Base-by-base conservation (phyloP, 2,329 filamentous ascomycete genomes). In the Basipetospora chlamydospora region DNA sequence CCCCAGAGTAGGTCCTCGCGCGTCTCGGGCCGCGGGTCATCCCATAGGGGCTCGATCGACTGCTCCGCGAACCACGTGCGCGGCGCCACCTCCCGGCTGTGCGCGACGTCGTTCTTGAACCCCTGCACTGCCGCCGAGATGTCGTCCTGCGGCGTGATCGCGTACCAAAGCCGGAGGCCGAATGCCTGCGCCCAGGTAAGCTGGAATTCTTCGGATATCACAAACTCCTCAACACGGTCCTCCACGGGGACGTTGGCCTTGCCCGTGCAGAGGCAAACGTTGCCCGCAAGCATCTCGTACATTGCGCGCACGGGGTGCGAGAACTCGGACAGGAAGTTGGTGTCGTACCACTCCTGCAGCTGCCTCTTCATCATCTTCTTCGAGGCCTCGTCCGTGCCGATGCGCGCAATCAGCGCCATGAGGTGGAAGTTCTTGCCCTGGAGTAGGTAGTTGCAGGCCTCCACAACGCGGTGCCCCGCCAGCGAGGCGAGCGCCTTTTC, bases 131-230 rank as follows among this genome's bases (percentile, higher is more conserved):
- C 87, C 31, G 67, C 63, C 34, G 78, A 73, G 29, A 95, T 66
- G 25, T 75, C 69, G 30, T 86, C 80, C 26, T 76, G 66, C 23
- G 71, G 63, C 3, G 72, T 66, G 28, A 77, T 81, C 30, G 77
- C 78, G 54, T 94, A 98, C 82, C 86, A 96, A 2, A 98, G 65
- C 29, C 87, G 77, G 34, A 98, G 67, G 9, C 84, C 88, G 55
- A 98, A 94, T 1, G 87, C 79, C 51, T 93, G 87, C 54, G 84
- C 78, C 90, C 90, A 98, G 53, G 92, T 82, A 25, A 98, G 66
- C 4, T 75, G 75, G 52, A 95, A 98, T 32, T 78, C 77, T 47
- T 81, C 71, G 1, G 85, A 82, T 44, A 98, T 82, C 37, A 77
- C 69, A 51, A 98, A 94, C 0, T 79, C 79, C 11, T 77, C 70